Evolutionary conservation across 169 alveolate genomes (phyloP), one percentile per base, ranked within the genome.

Genomic region (Plasmodium coatneyi): DNA sequence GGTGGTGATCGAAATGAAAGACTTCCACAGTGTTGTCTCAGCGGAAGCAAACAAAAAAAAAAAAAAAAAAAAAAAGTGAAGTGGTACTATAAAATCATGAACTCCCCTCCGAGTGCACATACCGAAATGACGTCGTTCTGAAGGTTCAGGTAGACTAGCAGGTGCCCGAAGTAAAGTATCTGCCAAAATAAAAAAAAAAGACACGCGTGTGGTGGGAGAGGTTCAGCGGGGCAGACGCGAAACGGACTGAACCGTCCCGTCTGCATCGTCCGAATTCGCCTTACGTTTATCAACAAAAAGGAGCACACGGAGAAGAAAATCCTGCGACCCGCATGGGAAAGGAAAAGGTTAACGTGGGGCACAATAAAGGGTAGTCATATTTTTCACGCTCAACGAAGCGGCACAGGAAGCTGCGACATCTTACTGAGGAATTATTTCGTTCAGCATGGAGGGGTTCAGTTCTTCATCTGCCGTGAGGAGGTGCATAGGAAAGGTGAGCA

Each of bases 351-450:
- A 60, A 60, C 25, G 14, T 60, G 25, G 74, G 14, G 32, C 12
- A 60, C 36, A 60, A 60, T 7, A 60, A 2, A 12, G 34, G 3
- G n/a, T 46, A 10, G 25, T 34, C 28, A 10, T 3, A 22, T 19
- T 19, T 19, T 19, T n/a, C 60, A 78, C 60, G 2, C 60, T 43
- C 60, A 16, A 16, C 5, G 0, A 76, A 19, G 46, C 4, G 46
- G 28, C 22, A 36, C 30, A 78, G 52, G 12, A 78, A 78, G 28
- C 34, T 36, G 9, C 3, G 16, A 0, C 56, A 12, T 14, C 76
- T 84, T 84, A 84, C 92, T 84, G 92, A 14, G 92, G 92, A 16
- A 74, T 49, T 43, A 84, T 84, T 43, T 84, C 92, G 83, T 84
- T 84, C 39, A 84, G 66, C 52, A 84, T 49, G 46, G 92, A 84